Evolutionary conservation across 2,329 filamentous ascomycete genomes (phyloP).

Genomic region (Celoporthe dispersa): DNA sequence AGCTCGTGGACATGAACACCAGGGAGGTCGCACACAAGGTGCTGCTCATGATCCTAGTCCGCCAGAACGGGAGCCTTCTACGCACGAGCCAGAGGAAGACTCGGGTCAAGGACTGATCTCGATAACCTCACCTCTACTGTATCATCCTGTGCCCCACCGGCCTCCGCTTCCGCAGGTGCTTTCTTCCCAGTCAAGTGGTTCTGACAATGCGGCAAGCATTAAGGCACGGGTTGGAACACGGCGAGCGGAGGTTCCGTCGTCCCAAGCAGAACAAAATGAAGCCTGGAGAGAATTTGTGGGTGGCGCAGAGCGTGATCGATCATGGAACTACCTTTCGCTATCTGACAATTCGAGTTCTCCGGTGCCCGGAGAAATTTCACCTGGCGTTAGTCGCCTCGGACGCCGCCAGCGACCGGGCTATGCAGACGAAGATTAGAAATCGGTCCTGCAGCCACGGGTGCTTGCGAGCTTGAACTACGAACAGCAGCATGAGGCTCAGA

Average conservation of each 20-base stretch:
- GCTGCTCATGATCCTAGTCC: background rate
- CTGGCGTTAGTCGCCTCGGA: slow-evolving; percentile 24
- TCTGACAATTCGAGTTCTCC: background rate
- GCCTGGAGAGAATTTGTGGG: slow-evolving; percentile 35
- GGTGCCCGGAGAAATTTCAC: slow-evolving; percentile 13
- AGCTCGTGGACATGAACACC: background rate
- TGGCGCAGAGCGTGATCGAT: slow-evolving; percentile 23
- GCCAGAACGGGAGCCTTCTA: background rate
- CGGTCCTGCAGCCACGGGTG: too few relatives aligned
- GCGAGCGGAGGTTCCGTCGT: slow-evolving; percentile 29
- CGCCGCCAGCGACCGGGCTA: background rate
- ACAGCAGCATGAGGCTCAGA: background rate
- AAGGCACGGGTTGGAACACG: slow-evolving; percentile 34
- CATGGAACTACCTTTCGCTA: background rate
- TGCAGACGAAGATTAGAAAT: background rate
- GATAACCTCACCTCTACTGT: slow-evolving; percentile 23
- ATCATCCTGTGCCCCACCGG: slow-evolving; percentile 33
- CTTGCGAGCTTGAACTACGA: background rate
- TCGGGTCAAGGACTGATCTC: slow-evolving; percentile 4
- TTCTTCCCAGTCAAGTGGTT: slow-evolving; percentile 24
- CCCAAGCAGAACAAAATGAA: slow-evolving; percentile 34
- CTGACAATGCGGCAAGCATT: slow-evolving; percentile 33
- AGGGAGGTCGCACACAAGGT: background rate
- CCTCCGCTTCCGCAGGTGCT: slow-evolving; percentile 17
- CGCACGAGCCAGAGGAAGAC: slow-evolving; percentile 7